phyloP scores from a whole-genome alignment of 192 early-diverging fungal genomes.

The Dimargaris cristalligena region DNA sequence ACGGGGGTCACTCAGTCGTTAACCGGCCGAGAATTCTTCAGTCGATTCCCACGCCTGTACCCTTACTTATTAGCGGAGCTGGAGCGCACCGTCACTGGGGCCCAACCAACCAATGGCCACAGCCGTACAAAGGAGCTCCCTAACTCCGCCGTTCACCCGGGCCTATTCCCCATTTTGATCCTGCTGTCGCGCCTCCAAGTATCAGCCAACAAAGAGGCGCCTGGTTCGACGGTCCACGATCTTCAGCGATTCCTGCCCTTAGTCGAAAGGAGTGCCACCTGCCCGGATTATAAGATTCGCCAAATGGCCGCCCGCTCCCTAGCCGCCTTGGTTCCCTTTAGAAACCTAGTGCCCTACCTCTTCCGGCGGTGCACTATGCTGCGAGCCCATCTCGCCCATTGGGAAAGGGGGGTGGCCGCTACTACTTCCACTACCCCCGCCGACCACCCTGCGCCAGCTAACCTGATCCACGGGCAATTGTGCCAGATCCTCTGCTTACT shows the following conservation, averaged over 20 bases:
- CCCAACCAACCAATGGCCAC: slow-evolving; percentile 1
- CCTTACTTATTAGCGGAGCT: slow-evolving; percentile 61
- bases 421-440: neutral
- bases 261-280: slow-evolving; percentile 34
- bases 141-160: slow-evolving; percentile 52
- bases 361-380: neutral
- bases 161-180: slow-evolving; percentile 78
- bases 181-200: slow-evolving; percentile 68
- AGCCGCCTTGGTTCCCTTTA: neutral
- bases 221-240: slow-evolving; percentile 14
- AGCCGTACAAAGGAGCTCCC: slow-evolving; percentile 14
- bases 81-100: slow-evolving; percentile 34
- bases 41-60: slow-evolving; percentile 64
- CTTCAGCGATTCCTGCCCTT: slow-evolving; percentile 31
- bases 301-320: neutral
- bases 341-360: neutral
- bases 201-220: slow-evolving; percentile 30
- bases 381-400: too few species aligned
- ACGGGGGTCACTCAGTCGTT: neutral
- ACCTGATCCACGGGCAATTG: neutral
- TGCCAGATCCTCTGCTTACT: neutral
- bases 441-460: neutral
- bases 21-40: slow-evolving; percentile 81
- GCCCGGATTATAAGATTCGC: slow-evolving; percentile 28
- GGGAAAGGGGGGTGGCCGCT: neutral